Percentiles rank a stretch among this genome's conserved stretches.
Evolutionary conservation across 225 moss, liverwort and hornwort genomes (phyloP).

Genomic region (Marchantia polymorpha): DNA sequence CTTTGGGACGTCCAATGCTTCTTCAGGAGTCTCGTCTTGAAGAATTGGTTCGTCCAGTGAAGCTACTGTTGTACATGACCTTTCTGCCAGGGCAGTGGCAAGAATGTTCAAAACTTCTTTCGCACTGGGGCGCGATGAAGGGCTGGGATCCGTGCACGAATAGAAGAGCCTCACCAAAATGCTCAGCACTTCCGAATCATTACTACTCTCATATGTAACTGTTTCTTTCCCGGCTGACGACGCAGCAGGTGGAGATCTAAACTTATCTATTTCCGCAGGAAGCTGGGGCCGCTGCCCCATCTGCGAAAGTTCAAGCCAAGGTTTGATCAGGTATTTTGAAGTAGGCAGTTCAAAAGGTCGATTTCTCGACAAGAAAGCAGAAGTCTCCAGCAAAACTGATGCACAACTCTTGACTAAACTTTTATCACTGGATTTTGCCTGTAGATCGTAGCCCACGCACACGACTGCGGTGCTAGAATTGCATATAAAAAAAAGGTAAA

Average conservation of each 20-base stretch:
- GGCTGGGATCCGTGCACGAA: slow-evolving; percentile 74
- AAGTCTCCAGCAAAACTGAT: too few species aligned
- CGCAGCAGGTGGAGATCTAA: slow-evolving; percentile 45
- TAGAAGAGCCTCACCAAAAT: slow-evolving; percentile 72
- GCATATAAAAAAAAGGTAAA: too few species aligned
- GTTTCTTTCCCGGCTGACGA: slow-evolving; percentile 30
- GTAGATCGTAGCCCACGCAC: too few species aligned
- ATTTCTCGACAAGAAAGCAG: too few species aligned
- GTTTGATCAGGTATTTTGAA: background rate
- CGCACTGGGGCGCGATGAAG: slow-evolving; percentile 68
- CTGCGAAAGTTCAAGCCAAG: slow-evolving; percentile 41
- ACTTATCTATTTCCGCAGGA: slow-evolving; percentile 61
- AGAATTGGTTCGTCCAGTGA: slow-evolving; percentile 40
- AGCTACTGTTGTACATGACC: slow-evolving; percentile 30
- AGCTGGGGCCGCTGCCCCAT: slow-evolving; percentile 83
- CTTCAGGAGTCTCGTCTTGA: slow-evolving; percentile 34
- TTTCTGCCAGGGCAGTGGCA: slow-evolving; percentile 41
- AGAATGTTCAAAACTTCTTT: slow-evolving; percentile 64
- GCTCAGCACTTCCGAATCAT: slow-evolving; percentile 56
- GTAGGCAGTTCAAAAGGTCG: too few species aligned
- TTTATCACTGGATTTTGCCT: too few species aligned
- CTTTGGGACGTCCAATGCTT: slow-evolving; percentile 34
- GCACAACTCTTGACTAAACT: too few species aligned
- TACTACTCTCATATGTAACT: slow-evolving; percentile 25
- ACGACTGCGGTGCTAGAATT: too few species aligned